Base-by-base conservation (phyloP, 2,329 filamentous ascomycete species). In the Aspergillus hiratsukae region DNA sequence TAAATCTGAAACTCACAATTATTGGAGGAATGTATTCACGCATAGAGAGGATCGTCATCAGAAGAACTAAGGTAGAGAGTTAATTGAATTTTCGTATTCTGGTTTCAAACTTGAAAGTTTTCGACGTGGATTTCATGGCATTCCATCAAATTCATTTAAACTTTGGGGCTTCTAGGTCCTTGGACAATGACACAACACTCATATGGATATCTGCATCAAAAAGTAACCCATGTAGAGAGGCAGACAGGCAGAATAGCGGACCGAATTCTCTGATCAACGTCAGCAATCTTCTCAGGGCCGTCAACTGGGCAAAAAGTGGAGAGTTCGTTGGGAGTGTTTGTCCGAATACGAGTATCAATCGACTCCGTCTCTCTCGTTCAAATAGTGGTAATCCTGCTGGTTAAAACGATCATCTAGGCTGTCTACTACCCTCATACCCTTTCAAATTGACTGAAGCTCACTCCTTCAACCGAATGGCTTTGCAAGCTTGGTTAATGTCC, bases 111-210 rank as follows among this genome's bases (percentile, higher is more conserved):
- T 37, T 37, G 31, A 17, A 37, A 17, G 5, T 37, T 17, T 37
- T 17, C 31, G 11, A 7, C 17, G 14, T 17, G 4, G 14, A 37
- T 37, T 37, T 37, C 53, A 52, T 49, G 49, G 43, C 35, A 52
- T 52, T 45, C 41, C 23, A 51, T 14, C 17, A 37, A 41, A 4
- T 46, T 45, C 7, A 35, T 51, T 51, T 54, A 52, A 51, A 51
- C 49, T 57, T 51, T 28, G 21, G 27, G 41, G 29, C 23, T 54
- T 50, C 29, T 17, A n/a, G 17, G 27, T 31, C 41, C 46, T 48
- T 52, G 25, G 31, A 14, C 31, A 14, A 14, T 35, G 31, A 35
- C 11, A 35, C 31, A 35, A 17, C 4, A 35, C 31, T 14, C 4
- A 4, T 17, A 14, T 35, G 14, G 5, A 46, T 35, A 48, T 48